Evolutionary conservation across 164 flowering plant species (phyloP), one percentile per base, ranked within the genome.

Genomic region (Annona cherimola): DNA sequence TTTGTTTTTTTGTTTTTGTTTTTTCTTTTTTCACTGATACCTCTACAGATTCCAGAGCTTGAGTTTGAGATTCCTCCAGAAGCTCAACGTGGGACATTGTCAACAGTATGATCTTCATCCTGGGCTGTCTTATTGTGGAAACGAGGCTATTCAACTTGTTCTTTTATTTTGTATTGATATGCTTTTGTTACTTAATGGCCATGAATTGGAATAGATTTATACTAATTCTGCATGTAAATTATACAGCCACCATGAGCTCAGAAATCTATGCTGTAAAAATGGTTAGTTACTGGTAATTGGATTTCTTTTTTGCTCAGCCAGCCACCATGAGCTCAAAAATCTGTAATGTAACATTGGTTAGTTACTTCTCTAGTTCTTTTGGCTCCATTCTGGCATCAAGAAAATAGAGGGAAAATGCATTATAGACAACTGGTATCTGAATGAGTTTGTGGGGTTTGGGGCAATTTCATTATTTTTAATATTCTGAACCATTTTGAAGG

Each of bases 31-130:
- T 59, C 50, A 66, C 9, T 59, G 16, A 8, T 4, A 46, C 19
- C 19, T 69, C 42, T 80, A 83, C 85, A 94, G 99, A 84, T 95
- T 73, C 96, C 98, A 54, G 92, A 93, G 77, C 82, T 95, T 75
- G 97, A 93, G 75, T 95, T 95, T 81, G 99, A 95, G 85, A 95
- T 95, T 69, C 99, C 99, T 73, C 93, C 96, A 16, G 97, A 93
- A 87, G 94, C 99, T 80, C 99, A 95, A 73, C 91, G 92, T 45
- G 99, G 99, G 67, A 84, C 84, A 46, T 76, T 95, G 39, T 91
- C 98, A 41, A 95, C 97, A 35, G 98, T 95, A 91, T 61, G 6
- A 81, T 57, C 68, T 55, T 72, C 39, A 19, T 73, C 42, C 11
- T 35, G 64, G 16, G 60, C 55, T 70, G 0, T 63, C 54, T 11